phyloP scores from a whole-genome alignment of 345 rosid species.

The Brassica juncea region DNA sequence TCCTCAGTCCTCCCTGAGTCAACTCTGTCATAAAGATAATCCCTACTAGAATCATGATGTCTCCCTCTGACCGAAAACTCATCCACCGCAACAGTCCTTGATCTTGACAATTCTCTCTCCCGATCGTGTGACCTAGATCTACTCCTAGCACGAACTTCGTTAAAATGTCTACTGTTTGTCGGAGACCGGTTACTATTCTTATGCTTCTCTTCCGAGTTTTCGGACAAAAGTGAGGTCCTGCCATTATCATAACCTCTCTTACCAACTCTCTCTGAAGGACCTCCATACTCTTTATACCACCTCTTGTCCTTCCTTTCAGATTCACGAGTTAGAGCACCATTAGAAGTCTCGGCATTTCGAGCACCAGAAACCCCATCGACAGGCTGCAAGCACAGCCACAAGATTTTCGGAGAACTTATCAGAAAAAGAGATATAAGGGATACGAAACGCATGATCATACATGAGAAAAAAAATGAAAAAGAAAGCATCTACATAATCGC shows the following conservation, averaged over 20 bases:
- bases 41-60: slow-evolving; percentile 37
- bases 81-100: slow-evolving; percentile 48
- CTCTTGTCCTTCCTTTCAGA: slow-evolving; percentile 37
- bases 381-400: slow-evolving; percentile 45
- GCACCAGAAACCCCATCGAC: slow-evolving; percentile 25
- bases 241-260: slow-evolving; percentile 47
- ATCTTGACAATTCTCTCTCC: slow-evolving; percentile 59
- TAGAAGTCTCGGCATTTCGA: slow-evolving; percentile 28
- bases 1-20: slow-evolving; percentile 50
- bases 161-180: slow-evolving; percentile 43
- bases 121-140: slow-evolving; percentile 53
- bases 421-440: background rate
- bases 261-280: slow-evolving; percentile 41
- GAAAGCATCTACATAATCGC: slow-evolving; percentile 32
- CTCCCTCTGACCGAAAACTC: slow-evolving; percentile 45
- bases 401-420: slow-evolving; percentile 21
- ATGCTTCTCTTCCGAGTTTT: slow-evolving; percentile 40
- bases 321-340: slow-evolving; percentile 44
- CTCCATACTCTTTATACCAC: slow-evolving; percentile 22
- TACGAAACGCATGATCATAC: slow-evolving; percentile 18
- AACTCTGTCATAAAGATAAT: slow-evolving; percentile 41
- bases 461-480: slow-evolving; percentile 19
- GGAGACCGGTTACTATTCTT: slow-evolving; percentile 43
- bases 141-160: slow-evolving; percentile 44
- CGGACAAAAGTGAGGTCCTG: slow-evolving; percentile 46